Evolutionary conservation across 179 eudicot genomes (phyloP).

Genomic region (Nepenthes alata): DNA sequence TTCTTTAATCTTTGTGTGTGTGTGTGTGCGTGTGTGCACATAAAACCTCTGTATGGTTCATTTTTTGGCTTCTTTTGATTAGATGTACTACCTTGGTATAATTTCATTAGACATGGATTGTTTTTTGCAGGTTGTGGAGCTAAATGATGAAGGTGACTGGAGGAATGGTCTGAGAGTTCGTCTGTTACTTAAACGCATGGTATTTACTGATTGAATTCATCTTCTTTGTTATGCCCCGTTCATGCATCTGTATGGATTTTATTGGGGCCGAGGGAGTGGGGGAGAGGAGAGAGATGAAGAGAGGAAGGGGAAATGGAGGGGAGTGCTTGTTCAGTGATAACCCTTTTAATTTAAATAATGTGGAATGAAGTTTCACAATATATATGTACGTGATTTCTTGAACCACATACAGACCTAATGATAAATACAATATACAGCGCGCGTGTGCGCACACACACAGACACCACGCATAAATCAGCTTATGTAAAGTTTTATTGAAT

Average conservation of each 20-base stretch:
- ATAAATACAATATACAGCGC: too few species aligned
- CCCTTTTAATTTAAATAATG: background rate
- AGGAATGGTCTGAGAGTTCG: constrained; percentile 40
- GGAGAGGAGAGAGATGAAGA: background rate
- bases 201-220: constrained; percentile 7
- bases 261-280: background rate
- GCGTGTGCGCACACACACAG: too few species aligned
- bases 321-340: too few species aligned
- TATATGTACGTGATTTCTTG: too few species aligned
- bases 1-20: too few species aligned
- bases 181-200: constrained; percentile 25
- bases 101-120: background rate
- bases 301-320: background rate
- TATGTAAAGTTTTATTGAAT: too few species aligned
- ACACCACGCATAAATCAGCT: too few species aligned
- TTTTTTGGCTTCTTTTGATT: too few species aligned
- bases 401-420: too few species aligned
- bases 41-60: too few species aligned
- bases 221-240: background rate
- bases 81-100: background rate
- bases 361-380: too few species aligned
- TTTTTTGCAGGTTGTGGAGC: constrained; percentile 26
- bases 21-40: too few species aligned
- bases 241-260: background rate
- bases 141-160: constrained; percentile 37